Conservation (phyloP, 1,284 basidiomycete genomes). For the Cystobasidiaceae sp. region DNA sequence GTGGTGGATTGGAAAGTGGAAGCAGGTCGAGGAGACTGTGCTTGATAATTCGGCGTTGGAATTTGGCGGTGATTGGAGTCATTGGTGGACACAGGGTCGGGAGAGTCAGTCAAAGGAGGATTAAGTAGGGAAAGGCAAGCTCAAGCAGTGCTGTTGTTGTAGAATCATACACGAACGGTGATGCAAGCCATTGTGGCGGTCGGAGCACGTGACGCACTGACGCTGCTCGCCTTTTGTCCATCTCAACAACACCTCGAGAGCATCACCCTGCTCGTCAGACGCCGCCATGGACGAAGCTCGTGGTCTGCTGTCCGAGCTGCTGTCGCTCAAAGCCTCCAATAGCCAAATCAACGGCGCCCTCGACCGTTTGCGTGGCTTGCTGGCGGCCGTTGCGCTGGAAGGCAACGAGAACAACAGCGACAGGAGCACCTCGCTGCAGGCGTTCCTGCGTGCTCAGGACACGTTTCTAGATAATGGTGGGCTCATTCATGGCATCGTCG, state of each 20-base stretch:
- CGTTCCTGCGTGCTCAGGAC: conserved; percentile 10
- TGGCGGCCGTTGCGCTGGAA: conserved; percentile 13
- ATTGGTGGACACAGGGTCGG: conserved; percentile 20
- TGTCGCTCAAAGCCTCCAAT: conserved; percentile 9
- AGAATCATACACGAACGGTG: too few species aligned
- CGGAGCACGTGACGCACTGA: too few species aligned
- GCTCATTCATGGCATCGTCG: too few species aligned
- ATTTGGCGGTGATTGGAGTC: conserved; percentile 27
- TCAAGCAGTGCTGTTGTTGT: too few species aligned
- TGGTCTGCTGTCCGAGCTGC: conserved; percentile 12
- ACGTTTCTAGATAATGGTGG: conserved; percentile 12
- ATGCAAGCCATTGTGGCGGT: too few species aligned
- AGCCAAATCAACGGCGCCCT: conserved; percentile 10
- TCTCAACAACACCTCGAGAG: too few species aligned
- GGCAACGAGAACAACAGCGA: background rate
- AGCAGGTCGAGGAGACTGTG: conserved; percentile 13
- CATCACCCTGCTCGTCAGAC: background rate
- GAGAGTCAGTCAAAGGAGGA: background rate
- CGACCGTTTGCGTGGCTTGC: background rate
- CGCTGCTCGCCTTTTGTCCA: too few species aligned
- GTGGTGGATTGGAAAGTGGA: background rate
- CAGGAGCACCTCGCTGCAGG: too few species aligned
- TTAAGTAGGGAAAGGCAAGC: too few species aligned
- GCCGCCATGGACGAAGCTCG: conserved; percentile 8
- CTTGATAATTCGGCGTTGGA: conserved; percentile 21